Conservation (phyloP, 441 rosid species). For the Adansonia madagascariensis region DNA sequence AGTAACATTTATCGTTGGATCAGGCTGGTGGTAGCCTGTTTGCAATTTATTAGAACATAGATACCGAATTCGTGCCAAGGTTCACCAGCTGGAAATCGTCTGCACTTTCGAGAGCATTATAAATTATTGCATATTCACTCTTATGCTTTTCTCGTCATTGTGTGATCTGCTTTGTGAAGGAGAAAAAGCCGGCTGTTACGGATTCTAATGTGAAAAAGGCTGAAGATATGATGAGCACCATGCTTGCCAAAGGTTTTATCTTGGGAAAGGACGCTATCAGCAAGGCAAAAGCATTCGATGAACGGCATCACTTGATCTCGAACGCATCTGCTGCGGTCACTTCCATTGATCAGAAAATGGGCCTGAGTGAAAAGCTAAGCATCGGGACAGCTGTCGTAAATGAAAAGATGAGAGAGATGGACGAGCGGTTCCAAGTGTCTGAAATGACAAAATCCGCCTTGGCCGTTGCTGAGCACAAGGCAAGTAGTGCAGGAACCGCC, state of each 20-base stretch:
- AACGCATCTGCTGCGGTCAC: constrained; percentile 70
- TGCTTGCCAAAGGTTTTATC: constrained; percentile 74
- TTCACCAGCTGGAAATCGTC: background rate
- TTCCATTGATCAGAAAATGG: constrained; percentile 54
- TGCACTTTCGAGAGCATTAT: background rate
- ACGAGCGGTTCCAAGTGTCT: constrained; percentile 56
- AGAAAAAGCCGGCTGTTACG: constrained; percentile 26
- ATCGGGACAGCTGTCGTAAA: constrained; percentile 57
- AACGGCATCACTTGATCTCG: constrained; percentile 51
- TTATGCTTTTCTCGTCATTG: constrained; percentile 8
- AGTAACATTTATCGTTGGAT: background rate
- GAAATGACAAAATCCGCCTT: constrained; percentile 60
- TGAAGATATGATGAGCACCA: constrained; percentile 67
- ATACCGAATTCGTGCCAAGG: background rate
- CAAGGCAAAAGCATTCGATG: constrained; percentile 66
- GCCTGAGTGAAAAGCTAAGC: constrained; percentile 61
- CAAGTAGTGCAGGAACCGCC: constrained; percentile 51
- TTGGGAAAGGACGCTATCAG: constrained; percentile 70
- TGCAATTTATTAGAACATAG: constrained; percentile 2
- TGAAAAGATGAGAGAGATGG: constrained; percentile 61
- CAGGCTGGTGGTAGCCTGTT: background rate
- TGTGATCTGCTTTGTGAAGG: constrained; percentile 31
- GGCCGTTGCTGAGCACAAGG: constrained; percentile 60
- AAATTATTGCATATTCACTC: background rate
- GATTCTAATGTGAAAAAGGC: constrained; percentile 55